These are phyloP conservation scores for Neofusicoccum cordaticola DNA, from an alignment of 2,329 filamentous ascomycete species.

Conservation along the genomic window DNA sequence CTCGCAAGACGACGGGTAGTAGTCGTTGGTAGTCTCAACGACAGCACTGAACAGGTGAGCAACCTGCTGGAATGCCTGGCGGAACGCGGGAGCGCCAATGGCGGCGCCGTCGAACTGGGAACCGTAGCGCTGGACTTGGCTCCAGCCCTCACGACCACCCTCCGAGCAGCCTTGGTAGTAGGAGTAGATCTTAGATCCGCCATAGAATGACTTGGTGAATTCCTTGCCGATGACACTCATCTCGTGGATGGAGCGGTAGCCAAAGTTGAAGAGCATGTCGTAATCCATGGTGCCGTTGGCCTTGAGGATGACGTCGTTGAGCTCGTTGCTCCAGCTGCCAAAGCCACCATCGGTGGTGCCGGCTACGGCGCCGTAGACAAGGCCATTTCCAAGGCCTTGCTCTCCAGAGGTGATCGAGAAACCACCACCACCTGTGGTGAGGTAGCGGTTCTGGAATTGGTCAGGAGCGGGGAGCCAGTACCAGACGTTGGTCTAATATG, in stretches of 20 bases:
- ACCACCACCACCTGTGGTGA: constrained; percentile 48
- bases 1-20: constrained; percentile 46
- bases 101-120: constrained; percentile 48
- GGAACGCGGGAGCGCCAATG: constrained; percentile 48
- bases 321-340: constrained; percentile 44
- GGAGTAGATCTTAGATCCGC: constrained; percentile 35
- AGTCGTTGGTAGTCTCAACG: constrained; percentile 40
- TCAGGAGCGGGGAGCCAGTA: constrained; percentile 46
- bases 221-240: constrained; percentile 50
- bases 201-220: constrained; percentile 43
- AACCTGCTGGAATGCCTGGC: constrained; percentile 46
- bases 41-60: constrained; percentile 41
- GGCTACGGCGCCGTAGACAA: constrained; percentile 47
- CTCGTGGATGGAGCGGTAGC: constrained; percentile 52
- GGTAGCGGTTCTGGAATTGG: constrained; percentile 45
- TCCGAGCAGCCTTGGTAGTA: constrained; percentile 58
- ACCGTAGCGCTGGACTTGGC: constrained; percentile 52
- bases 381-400: constrained; percentile 38
- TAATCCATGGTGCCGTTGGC: constrained; percentile 52
- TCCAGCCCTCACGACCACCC: constrained; percentile 50
- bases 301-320: constrained; percentile 30
- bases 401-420: constrained; percentile 44
- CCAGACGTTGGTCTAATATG: constrained; percentile 25
- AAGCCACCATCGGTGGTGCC: constrained; percentile 53
- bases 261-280: constrained; percentile 50